phyloP scores from a whole-genome alignment of 2,329 filamentous ascomycete genomes.

The Colletotrichum sidae region DNA sequence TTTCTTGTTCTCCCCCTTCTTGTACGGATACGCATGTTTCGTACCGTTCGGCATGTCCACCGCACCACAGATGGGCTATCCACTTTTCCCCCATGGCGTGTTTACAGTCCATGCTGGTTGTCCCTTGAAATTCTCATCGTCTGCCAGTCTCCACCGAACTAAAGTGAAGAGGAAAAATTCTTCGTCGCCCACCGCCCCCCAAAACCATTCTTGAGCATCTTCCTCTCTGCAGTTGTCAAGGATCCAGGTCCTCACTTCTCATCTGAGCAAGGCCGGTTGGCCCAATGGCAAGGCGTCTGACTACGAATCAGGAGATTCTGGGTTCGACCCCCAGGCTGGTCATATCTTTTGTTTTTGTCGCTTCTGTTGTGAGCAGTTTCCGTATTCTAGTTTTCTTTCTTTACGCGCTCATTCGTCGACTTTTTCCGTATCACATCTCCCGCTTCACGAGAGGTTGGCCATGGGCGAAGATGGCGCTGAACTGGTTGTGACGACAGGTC shows the following conservation, averaged over 20 bases:
- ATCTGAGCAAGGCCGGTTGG: slow-evolving; percentile 40
- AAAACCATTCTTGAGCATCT: not conserved
- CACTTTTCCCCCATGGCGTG: slow-evolving; percentile 5
- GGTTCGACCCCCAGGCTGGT: slow-evolving; percentile 39
- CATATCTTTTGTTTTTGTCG: slow-evolving; percentile 13
- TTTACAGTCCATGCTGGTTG: not conserved
- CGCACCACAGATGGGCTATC: not conserved
- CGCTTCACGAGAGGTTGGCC: too few relatives aligned
- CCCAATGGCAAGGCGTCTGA: slow-evolving; percentile 57
- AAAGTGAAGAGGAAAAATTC: slow-evolving; percentile 19
- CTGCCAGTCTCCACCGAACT: slow-evolving; percentile 17
- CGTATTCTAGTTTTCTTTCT: too few relatives aligned
- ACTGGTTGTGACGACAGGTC: too few relatives aligned
- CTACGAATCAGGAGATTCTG: slow-evolving; percentile 46
- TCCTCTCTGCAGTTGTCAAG: rapidly evolving
- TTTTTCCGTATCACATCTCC: too few relatives aligned
- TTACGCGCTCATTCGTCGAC: too few relatives aligned
- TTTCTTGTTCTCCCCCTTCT: not conserved
- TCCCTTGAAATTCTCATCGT: not conserved
- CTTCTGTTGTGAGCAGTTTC: too few relatives aligned
- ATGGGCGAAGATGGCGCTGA: too few relatives aligned
- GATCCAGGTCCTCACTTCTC: not conserved
- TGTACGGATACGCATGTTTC: not conserved
- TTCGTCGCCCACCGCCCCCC: slow-evolving; percentile 5
- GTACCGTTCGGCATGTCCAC: not conserved